Percentiles rank a stretch among this genome's conserved stretches.
phyloP scores from a whole-genome alignment of 805 yeast species.

The Ogataea populi-albae region DNA sequence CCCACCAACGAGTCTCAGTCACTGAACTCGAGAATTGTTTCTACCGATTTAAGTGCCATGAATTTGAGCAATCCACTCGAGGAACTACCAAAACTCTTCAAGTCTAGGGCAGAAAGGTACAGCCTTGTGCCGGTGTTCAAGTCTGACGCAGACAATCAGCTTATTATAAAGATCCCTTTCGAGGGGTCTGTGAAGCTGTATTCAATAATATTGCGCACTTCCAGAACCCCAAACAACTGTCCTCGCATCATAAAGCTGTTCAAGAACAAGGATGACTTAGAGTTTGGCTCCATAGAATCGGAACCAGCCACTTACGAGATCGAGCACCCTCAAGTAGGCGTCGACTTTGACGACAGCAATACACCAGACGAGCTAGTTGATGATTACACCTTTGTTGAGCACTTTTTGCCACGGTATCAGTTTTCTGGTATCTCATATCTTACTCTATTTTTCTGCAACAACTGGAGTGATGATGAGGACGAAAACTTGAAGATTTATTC shows the following conservation, averaged over 20 bases:
- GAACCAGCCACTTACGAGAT: constrained; percentile 49
- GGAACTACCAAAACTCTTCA: constrained; percentile 53
- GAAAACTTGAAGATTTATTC: constrained; percentile 59
- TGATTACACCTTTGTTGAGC: constrained; percentile 67
- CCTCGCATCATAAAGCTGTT: constrained; percentile 68
- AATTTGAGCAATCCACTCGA: constrained; percentile 55
- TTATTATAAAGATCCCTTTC: constrained; percentile 77
- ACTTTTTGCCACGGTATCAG: constrained; percentile 68
- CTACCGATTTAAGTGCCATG: constrained; percentile 56
- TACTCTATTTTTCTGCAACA: constrained; percentile 64
- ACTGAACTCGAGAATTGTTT: constrained; percentile 58
- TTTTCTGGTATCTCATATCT: constrained; percentile 70
- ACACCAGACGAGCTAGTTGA: constrained; percentile 34
- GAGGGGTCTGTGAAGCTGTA: constrained; percentile 63
- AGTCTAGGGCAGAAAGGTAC: constrained; percentile 47
- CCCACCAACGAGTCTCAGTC: constrained; percentile 71
- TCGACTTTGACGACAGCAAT: constrained; percentile 31
- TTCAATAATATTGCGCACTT: constrained; percentile 67
- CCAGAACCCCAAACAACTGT: constrained; percentile 55
- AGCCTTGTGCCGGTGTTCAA: constrained; percentile 42
- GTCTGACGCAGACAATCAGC: constrained; percentile 77
- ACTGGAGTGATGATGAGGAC: constrained; percentile 61
- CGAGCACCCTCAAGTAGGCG: constrained; percentile 66
- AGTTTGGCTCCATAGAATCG: constrained; percentile 60
- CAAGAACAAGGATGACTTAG: constrained; percentile 69